Percentiles rank a stretch among this genome's conserved stretches.
These are phyloP conservation scores for Fusarium setosum DNA, from an alignment of 2,329 filamentous ascomycete species.

Conservation along the genomic window DNA sequence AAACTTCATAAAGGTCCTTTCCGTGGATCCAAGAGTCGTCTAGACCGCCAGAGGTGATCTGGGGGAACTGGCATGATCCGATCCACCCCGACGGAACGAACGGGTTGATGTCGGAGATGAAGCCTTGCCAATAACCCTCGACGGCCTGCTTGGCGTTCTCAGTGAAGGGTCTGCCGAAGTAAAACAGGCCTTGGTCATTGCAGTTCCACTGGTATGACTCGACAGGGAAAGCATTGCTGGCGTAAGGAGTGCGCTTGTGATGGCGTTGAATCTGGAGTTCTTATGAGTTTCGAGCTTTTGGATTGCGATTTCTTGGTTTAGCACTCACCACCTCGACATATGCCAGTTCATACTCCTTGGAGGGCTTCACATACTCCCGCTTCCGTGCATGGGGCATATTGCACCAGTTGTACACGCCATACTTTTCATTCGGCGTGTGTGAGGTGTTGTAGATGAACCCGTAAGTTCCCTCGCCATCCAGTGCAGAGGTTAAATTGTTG, in stretches of 20 bases:
- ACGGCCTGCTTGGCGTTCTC: slow-evolving; percentile 58
- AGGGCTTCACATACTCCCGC: slow-evolving; percentile 69
- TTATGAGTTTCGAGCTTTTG: not conserved
- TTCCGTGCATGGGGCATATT: slow-evolving; percentile 88
- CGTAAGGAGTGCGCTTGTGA: slow-evolving; percentile 86
- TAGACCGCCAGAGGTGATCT: slow-evolving; percentile 78
- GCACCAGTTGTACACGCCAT: slow-evolving; percentile 82
- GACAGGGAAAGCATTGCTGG: slow-evolving; percentile 79
- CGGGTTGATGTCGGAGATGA: slow-evolving; percentile 72
- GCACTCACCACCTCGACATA: slow-evolving; percentile 79
- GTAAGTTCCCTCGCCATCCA: slow-evolving; percentile 72
- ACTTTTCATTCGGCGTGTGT: slow-evolving; percentile 62
- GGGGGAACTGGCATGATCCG: slow-evolving; percentile 83
- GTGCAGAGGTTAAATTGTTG: slow-evolving; percentile 69
- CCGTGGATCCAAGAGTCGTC: slow-evolving; percentile 83
- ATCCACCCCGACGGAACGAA: slow-evolving; percentile 75
- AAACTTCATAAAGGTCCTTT: slow-evolving; percentile 80
- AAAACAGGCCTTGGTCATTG: slow-evolving; percentile 75
- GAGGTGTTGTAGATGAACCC: slow-evolving; percentile 81
- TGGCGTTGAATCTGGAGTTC: slow-evolving; percentile 77
- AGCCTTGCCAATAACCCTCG: slow-evolving; percentile 73
- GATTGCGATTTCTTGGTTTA: not conserved
- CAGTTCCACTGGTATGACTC: slow-evolving; percentile 82
- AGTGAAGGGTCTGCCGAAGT: slow-evolving; percentile 70
- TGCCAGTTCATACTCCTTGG: slow-evolving; percentile 69